phyloP scores from a whole-genome alignment of 306 rosid genomes.

The Neltuma alba region DNA sequence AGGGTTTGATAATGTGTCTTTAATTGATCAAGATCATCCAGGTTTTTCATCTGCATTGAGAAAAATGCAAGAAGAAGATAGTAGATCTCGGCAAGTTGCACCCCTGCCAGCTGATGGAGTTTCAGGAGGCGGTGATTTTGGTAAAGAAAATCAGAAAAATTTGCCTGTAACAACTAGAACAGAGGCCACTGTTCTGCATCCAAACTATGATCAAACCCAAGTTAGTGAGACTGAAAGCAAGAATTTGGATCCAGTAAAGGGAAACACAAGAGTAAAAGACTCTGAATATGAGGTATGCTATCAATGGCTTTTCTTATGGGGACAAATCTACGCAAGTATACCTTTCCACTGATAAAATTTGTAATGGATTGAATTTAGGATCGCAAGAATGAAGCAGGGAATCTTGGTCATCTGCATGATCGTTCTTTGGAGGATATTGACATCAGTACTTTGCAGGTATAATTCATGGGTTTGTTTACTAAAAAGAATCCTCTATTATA shows the following conservation, averaged over 20 bases:
- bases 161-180: slow-evolving; percentile 50
- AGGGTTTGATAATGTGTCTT: slow-evolving; percentile 68
- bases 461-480: slow-evolving; percentile 25
- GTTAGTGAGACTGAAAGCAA: slow-evolving; percentile 57
- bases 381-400: slow-evolving; percentile 56
- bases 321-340: background rate
- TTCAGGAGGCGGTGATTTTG: slow-evolving; percentile 45
- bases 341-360: slow-evolving; percentile 33
- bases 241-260: slow-evolving; percentile 59
- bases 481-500: background rate
- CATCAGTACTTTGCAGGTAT: slow-evolving; percentile 84
- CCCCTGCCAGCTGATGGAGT: slow-evolving; percentile 48
- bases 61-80: slow-evolving; percentile 51
- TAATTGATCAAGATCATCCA: slow-evolving; percentile 73
- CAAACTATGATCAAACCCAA: slow-evolving; percentile 55
- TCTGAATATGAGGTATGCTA: slow-evolving; percentile 69
- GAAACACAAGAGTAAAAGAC: slow-evolving; percentile 60
- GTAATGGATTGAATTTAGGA: slow-evolving; percentile 53
- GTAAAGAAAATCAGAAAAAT: slow-evolving; percentile 47
- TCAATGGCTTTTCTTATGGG: slow-evolving; percentile 22
- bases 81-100: slow-evolving; percentile 46
- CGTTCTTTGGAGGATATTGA: slow-evolving; percentile 66
- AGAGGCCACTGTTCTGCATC: slow-evolving; percentile 43
- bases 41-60: slow-evolving; percentile 50
- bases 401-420: slow-evolving; percentile 54